Conservation (phyloP, 2,329 filamentous ascomycete species). For the Cercospora sp. region DNA sequence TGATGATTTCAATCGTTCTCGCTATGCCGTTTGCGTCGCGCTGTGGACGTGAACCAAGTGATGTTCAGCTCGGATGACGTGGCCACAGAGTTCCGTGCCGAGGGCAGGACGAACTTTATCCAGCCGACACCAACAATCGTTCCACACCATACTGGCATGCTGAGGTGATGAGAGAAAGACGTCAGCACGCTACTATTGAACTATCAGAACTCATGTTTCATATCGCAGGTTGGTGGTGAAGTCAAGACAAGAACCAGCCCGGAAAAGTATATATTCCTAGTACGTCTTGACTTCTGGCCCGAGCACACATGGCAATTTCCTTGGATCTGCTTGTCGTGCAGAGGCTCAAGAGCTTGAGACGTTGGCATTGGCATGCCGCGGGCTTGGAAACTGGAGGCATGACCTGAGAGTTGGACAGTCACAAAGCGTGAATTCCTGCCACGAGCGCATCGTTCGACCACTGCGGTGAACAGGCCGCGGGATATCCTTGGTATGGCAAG, state of each 20-base stretch:
- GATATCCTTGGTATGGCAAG: neutral
- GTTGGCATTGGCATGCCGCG: neutral
- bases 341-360: neutral
- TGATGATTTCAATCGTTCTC: too few relatives aligned
- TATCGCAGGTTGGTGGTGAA: neutral
- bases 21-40: neutral
- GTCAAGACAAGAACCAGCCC: constrained; percentile 8
- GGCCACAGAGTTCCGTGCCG: neutral
- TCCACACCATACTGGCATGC: neutral
- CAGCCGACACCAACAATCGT: neutral
- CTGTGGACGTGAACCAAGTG: neutral
- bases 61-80: neutral
- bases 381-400: neutral
- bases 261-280: neutral
- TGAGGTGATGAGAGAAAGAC: neutral
- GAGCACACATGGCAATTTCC: constrained; percentile 8
- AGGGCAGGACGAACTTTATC: neutral
- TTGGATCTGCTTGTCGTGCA: constrained; percentile 1
- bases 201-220: constrained; percentile 5
- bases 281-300: constrained; percentile 5
- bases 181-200: neutral
- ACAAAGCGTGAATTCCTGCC: neutral
- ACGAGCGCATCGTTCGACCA: neutral
- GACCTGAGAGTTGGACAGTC: neutral
- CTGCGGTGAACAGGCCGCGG: neutral